Evolutionary conservation across 805 yeast genomes (phyloP), one percentile per base, ranked within the genome.

Genomic region (Danielozyma ontarioensis): DNA sequence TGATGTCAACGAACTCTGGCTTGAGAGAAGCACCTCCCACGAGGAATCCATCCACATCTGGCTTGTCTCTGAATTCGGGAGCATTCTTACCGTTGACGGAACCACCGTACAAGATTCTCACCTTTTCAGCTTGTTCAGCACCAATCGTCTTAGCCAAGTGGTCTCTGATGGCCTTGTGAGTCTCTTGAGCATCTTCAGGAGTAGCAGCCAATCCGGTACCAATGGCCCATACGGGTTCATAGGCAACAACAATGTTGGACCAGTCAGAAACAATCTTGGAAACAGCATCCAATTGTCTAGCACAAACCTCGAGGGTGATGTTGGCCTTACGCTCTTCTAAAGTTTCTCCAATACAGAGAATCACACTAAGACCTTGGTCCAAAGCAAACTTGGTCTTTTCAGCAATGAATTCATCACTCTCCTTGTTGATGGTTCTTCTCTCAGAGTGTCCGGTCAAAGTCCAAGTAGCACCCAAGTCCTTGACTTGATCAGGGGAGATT

Each of bases 151-250:
- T 68, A 50, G 77, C 71, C 63, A 93, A 76, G 76, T 76, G 88
- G 42, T 68, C 76, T 76, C 98, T 85, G 70, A 93, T 86, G 51
- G 74, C 75, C 61, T 76, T 76, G 74, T 93, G 98, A 57, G 93
- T 86, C 49, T 81, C 87, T 74, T 93, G 96, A 50, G 98, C 98
- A 62, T 93, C 98, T 50, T 83, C 85, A 50, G 98, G 88, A 52
- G 98, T 93, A 42, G 98, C 97, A 55, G 97, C 96, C 59, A 93
- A 79, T 60, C 98, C 98, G 52, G 97, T 89, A 65, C 98, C 98
- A 55, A 93, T 93, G 54, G 98, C 98, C 98, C 98, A 93, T 50
- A 93, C 96, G 54, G 98, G 98, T 74, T 93, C 98, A 73, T 93
- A 93, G 57, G 98, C 98, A 64, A 93, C 70, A 47, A 93, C 97